Evolutionary conservation across 2,329 filamentous ascomycete genomes (phyloP).

Genomic region (Penicillium sp.): DNA sequence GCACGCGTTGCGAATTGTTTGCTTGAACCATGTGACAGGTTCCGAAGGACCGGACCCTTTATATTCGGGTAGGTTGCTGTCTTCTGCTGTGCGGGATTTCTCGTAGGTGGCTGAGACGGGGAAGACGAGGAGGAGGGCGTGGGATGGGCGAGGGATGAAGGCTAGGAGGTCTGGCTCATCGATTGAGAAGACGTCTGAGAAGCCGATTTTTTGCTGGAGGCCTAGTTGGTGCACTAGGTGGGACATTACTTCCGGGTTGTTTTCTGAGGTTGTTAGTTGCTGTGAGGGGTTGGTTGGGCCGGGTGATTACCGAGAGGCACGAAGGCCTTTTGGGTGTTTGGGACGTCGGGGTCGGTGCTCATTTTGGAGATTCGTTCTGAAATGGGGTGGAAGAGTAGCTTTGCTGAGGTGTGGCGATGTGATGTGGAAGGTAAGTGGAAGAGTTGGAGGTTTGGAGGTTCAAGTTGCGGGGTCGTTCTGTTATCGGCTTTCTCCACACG

Average conservation of each 20-base stretch:
- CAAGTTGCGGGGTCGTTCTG: constrained; percentile 9
- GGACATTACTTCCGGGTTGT: constrained; percentile 89
- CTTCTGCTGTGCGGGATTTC: constrained; percentile 73
- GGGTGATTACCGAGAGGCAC: constrained; percentile 49
- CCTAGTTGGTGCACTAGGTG: constrained; percentile 81
- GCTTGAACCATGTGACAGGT: constrained; percentile 89
- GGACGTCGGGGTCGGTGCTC: constrained; percentile 41
- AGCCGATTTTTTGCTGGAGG: constrained; percentile 72
- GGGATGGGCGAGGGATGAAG: constrained; percentile 84
- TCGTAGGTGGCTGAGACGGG: constrained; percentile 82
- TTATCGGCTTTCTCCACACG: constrained; percentile 13
- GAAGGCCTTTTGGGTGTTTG: constrained; percentile 50
- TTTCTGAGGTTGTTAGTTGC: constrained; percentile 51
- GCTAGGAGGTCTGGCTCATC: constrained; percentile 81
- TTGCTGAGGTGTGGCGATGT: too few relatives aligned
- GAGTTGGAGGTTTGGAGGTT: background rate
- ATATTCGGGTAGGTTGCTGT: constrained; percentile 68
- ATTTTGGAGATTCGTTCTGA: constrained; percentile 26
- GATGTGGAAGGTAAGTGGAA: background rate
- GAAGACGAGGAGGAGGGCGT: constrained; percentile 90
- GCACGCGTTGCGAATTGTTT: constrained; percentile 93
- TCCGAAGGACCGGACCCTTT: constrained; percentile 68
- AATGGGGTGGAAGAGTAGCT: too few relatives aligned
- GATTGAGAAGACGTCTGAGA: constrained; percentile 92
- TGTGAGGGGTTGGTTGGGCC: constrained; percentile 2